Conservation (phyloP, 352 stramenopile species). For the Stephanocyclus meneghinianus region DNA sequence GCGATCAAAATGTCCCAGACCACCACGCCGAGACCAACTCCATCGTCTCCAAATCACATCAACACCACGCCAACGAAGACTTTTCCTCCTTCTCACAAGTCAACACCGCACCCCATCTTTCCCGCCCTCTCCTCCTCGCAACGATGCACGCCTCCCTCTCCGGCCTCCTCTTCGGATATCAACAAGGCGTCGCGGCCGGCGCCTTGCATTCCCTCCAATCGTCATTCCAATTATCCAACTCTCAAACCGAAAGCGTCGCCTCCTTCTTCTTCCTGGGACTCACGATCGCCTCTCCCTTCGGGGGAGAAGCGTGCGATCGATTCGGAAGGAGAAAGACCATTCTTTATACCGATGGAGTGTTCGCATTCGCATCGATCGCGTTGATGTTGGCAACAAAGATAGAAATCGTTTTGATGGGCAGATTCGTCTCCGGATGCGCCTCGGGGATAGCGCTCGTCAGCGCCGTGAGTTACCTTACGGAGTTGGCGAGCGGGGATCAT, state of each 20-base stretch:
- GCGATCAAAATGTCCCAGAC: not conserved
- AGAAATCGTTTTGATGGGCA: constrained; percentile 55
- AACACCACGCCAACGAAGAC: constrained; percentile 7
- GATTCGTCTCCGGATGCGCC: constrained; percentile 81
- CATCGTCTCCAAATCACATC: not conserved
- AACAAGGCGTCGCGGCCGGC: constrained; percentile 73
- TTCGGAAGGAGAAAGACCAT: constrained; percentile 63
- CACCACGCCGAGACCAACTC: not conserved
- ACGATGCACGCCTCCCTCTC: constrained; percentile 50
- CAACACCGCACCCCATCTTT: not conserved
- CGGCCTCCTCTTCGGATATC: constrained; percentile 67
- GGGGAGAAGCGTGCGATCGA: constrained; percentile 67
- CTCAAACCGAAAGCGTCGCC: constrained; percentile 66
- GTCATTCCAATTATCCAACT: constrained; percentile 56
- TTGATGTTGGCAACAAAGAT: constrained; percentile 45
- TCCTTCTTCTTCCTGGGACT: constrained; percentile 72
- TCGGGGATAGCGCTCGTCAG: constrained; percentile 82
- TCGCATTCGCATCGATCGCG: constrained; percentile 59
- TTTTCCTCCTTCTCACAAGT: not conserved
- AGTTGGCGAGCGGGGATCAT: constrained; percentile 78
- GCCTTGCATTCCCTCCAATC: constrained; percentile 62
- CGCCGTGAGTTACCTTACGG: constrained; percentile 84
- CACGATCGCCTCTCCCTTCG: constrained; percentile 54
- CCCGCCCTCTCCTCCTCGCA: constrained; percentile 29
- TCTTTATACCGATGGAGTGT: constrained; percentile 66